These are phyloP conservation scores for Debaryomycetaceae sp. DNA, from an alignment of 1,139 yeast species.

Conservation along the genomic window DNA sequence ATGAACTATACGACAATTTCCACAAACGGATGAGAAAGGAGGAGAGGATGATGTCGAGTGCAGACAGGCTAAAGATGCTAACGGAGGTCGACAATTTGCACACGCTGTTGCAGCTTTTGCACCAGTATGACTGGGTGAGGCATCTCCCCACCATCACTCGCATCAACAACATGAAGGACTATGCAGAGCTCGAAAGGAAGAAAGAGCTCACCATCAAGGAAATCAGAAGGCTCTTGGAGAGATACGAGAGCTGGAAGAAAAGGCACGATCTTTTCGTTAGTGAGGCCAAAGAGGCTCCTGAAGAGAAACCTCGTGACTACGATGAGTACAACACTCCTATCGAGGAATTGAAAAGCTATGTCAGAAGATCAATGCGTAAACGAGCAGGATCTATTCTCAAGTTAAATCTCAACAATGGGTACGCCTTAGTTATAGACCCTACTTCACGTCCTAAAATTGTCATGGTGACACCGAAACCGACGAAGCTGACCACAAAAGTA, in stretches of 20 bases:
- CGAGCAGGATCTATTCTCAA: conserved; percentile 24
- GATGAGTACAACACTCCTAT: conserved; percentile 21
- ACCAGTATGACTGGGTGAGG: conserved; percentile 54
- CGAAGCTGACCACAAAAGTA: not conserved
- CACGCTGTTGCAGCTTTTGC: conserved; percentile 41
- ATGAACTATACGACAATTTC: conserved; percentile 42
- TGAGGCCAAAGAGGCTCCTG: conserved; percentile 22
- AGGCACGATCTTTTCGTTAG: conserved; percentile 24
- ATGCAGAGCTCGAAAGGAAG: conserved; percentile 48
- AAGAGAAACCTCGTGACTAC: conserved; percentile 7
- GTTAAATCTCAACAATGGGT: conserved; percentile 27
- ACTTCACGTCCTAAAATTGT: conserved; percentile 24
- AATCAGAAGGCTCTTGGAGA: conserved; percentile 43
- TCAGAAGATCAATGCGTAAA: conserved; percentile 17
- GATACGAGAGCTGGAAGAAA: conserved; percentile 44
- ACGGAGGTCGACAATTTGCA: conserved; percentile 51
- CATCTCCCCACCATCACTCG: conserved; percentile 51
- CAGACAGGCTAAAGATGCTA: conserved; percentile 50
- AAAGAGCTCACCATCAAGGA: conserved; percentile 50
- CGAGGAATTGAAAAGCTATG: conserved; percentile 14
- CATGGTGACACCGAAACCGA: not conserved
- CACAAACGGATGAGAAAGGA: conserved; percentile 65
- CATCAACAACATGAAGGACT: conserved; percentile 45
- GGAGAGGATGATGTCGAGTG: conserved; percentile 58
- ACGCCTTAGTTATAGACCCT: conserved; percentile 28